Base-by-base conservation (phyloP, 352 stramenopile genomes). In the Thraustochytrium striatum region DNA sequence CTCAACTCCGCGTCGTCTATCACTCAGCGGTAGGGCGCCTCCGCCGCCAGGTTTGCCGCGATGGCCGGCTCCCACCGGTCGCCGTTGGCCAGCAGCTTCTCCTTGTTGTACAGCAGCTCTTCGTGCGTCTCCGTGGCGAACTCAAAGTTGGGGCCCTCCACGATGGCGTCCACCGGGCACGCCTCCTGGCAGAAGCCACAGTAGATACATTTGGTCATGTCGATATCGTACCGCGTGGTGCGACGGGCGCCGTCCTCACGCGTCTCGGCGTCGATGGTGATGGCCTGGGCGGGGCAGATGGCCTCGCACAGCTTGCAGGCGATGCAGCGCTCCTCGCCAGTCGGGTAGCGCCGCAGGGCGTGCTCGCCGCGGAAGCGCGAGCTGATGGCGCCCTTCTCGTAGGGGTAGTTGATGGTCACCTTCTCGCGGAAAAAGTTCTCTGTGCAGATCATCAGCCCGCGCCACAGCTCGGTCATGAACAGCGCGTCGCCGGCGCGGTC, bases 151-250 rank as follows among this genome's bases (percentile, higher is more conserved):
- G 97, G 97, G 73, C 96, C 96, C 86, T 99, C 97, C 41, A 99
- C 97, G 82, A 99, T 99, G 61, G 97, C 97, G 86, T 99, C 97
- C 28, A 99, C 96, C 0, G 96, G 95, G 82, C 96, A 99, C 1
- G 95, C 95, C 78, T 95, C 90, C 84, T 94, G 89, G 85, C 92
- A 97, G 86, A 96, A 97, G 53, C 92, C 96, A 85, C 96, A 99
- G 89, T 98, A 99, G 86, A 99, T 99, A 87, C 96, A 99, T 88
- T 99, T 99, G 82, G 96, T 99, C 95, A 99, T 99, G 87, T 99
- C 97, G 85, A 99, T 99, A 87, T 99, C 96, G 88, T 99, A 99
- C 69, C 95, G 91, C 16, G 95, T 99, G n/a, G 97, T 99, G 85
- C 96, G 93, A 83, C 96, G 90, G 38, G 92, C 94, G 57, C 96